A percentile compares a stretch with the other conserved stretches of the same genome.
Evolutionary conservation across 2,329 filamentous ascomycete genomes (phyloP).

Genomic region (Fusarium coffeatum): DNA sequence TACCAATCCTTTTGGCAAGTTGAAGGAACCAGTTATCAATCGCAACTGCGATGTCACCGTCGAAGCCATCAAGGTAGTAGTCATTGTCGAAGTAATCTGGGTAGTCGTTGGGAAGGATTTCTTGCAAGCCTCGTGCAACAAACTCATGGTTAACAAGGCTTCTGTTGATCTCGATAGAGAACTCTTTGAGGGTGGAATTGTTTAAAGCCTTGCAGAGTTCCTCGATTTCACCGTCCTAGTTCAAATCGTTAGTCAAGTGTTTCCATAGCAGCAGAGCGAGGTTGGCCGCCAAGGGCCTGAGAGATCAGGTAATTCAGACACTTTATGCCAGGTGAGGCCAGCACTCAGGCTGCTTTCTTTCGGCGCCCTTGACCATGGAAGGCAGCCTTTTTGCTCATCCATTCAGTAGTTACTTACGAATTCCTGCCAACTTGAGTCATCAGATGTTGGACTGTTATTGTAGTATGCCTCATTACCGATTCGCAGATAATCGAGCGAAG

Average conservation of each 20-base stretch:
- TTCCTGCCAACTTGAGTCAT: neutral
- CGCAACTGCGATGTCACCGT: neutral
- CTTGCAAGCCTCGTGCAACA: neutral
- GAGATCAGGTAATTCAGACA: too few relatives aligned
- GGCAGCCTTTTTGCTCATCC: too few relatives aligned
- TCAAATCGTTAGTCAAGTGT: neutral
- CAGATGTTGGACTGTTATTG: rapidly evolving
- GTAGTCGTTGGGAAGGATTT: neutral
- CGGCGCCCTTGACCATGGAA: too few relatives aligned
- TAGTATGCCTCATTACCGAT: neutral
- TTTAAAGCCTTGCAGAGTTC: neutral
- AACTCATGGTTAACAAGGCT: neutral
- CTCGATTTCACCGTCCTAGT: neutral
- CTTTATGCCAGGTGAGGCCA: too few relatives aligned
- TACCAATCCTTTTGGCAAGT: neutral
- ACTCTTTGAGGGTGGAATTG: neutral
- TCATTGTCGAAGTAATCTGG: neutral
- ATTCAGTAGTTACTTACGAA: neutral
- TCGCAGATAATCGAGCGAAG: neutral
- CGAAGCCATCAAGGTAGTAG: neutral
- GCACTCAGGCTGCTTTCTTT: too few relatives aligned
- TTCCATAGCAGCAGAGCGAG: too few relatives aligned
- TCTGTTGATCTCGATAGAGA: neutral
- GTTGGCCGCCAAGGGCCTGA: too few relatives aligned
- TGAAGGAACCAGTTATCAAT: neutral